phyloP scores from a whole-genome alignment of 2,329 filamentous ascomycete genomes.

The Xylogone sp. region DNA sequence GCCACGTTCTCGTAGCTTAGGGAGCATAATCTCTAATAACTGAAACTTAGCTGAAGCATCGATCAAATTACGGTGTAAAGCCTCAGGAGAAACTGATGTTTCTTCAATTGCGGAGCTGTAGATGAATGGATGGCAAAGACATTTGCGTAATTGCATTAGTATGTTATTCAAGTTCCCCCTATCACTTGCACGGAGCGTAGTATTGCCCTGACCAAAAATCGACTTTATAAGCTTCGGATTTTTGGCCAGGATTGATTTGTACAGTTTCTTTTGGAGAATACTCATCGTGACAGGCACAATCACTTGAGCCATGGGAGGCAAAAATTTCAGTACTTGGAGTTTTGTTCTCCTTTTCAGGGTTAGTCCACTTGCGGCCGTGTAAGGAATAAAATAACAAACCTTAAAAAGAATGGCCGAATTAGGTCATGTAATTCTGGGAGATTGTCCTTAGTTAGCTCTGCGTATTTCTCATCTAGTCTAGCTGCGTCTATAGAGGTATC shows the following conservation, averaged over 20 bases:
- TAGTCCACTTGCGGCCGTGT: not conserved
- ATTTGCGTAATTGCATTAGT: slow-evolving; percentile 90
- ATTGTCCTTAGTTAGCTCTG: slow-evolving; percentile 77
- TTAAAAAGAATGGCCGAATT: slow-evolving; percentile 68
- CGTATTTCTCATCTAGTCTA: slow-evolving; percentile 70
- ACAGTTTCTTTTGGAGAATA: slow-evolving; percentile 86
- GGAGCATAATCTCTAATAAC: slow-evolving; percentile 78
- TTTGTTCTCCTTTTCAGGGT: slow-evolving; percentile 66
- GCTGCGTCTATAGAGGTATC: slow-evolving; percentile 68
- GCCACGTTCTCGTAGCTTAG: slow-evolving; percentile 78
- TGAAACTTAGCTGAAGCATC: slow-evolving; percentile 90
- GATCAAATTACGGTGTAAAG: slow-evolving; percentile 75
- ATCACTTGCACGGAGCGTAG: slow-evolving; percentile 60
- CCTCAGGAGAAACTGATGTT: slow-evolving; percentile 54
- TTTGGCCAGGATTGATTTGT: slow-evolving; percentile 88
- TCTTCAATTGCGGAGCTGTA: slow-evolving; percentile 92
- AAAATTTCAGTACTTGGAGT: slow-evolving; percentile 81
- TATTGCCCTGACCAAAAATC: slow-evolving; percentile 68
- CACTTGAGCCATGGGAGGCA: slow-evolving; percentile 91
- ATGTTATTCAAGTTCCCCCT: slow-evolving; percentile 88
- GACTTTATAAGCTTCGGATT: slow-evolving; percentile 85
- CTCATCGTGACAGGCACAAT: slow-evolving; percentile 97
- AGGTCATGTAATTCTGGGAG: slow-evolving; percentile 76
- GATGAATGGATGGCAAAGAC: slow-evolving; percentile 92
- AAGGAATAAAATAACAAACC: slow-evolving; percentile 23